Evolutionary conservation across 2,329 filamentous ascomycete species (phyloP).

Genomic region (Parascedosporium putredinis): DNA sequence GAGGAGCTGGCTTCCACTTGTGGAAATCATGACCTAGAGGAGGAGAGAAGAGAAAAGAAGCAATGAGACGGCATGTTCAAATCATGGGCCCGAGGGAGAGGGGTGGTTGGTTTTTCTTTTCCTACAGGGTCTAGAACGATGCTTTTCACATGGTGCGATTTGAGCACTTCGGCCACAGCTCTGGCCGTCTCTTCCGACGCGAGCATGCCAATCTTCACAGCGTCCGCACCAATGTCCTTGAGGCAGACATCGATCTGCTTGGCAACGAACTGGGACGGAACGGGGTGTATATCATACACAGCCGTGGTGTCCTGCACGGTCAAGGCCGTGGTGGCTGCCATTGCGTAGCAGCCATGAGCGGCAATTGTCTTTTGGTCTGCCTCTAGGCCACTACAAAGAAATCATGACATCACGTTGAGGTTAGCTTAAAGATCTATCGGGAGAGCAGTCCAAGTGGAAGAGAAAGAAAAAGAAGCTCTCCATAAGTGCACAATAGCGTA

Average conservation of each 20-base stretch:
- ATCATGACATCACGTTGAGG: background rate
- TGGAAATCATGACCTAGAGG: conserved; percentile 78
- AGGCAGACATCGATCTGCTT: conserved; percentile 81
- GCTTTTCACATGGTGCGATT: conserved; percentile 11
- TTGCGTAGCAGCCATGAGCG: conserved; percentile 86
- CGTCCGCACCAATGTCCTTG: conserved; percentile 76
- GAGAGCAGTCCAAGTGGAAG: too few species aligned
- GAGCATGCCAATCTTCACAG: conserved; percentile 67
- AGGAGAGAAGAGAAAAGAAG: background rate
- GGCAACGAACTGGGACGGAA: conserved; percentile 67
- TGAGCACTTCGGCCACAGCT: conserved; percentile 21
- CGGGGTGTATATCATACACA: conserved; percentile 69
- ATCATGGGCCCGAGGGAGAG: too few species aligned
- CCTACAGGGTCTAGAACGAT: conserved; percentile 29
- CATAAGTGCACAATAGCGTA: too few species aligned
- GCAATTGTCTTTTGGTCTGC: conserved; percentile 93
- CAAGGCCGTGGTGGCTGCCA: conserved; percentile 88
- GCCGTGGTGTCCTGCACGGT: conserved; percentile 93
- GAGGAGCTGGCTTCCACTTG: conserved; percentile 62
- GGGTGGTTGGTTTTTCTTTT: too few species aligned
- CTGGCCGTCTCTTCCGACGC: conserved; percentile 26
- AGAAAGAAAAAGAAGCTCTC: conserved; percentile 8
- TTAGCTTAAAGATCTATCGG: background rate
- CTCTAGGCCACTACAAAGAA: conserved; percentile 63
- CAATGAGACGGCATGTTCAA: too few species aligned